These are phyloP conservation scores for Chalciporus sp. DNA, from an alignment of 1,284 basidiomycete species.

Conservation along the genomic window DNA sequence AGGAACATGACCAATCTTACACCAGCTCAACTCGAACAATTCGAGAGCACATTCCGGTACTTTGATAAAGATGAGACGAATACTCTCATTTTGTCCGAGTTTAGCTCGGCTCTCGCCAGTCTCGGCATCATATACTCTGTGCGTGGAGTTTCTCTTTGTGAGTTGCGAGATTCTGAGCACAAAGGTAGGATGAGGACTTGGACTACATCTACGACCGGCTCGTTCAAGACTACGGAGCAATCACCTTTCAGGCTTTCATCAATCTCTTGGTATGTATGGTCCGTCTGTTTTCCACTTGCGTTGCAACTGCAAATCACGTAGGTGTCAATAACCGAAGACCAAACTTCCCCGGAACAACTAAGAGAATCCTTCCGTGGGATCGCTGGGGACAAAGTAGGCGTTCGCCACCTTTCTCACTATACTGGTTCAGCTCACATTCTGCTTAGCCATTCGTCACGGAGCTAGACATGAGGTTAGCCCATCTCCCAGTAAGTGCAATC, in stretches of 20 bases:
- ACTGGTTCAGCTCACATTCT: constrained; percentile 10
- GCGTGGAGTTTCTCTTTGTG: constrained; percentile 20
- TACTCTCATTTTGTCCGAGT: constrained; percentile 83
- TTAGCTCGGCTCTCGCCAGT: constrained; percentile 91
- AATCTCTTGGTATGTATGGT: constrained; percentile 74
- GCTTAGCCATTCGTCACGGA: constrained; percentile 90
- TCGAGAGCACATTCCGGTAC: constrained; percentile 96
- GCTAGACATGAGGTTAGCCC: constrained; percentile 87
- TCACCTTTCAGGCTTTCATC: constrained; percentile 94
- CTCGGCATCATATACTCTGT: constrained; percentile 92
- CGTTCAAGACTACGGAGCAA: constrained; percentile 82
- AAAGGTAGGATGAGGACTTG: constrained; percentile 78
- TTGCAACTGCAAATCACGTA: constrained; percentile 32
- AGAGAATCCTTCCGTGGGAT: constrained; percentile 93
- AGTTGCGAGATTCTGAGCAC: constrained; percentile 6
- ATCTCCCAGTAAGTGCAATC: constrained; percentile 77
- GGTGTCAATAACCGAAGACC: constrained; percentile 96
- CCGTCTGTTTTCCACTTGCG: neutral
- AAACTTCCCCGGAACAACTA: constrained; percentile 90
- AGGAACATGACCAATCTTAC: constrained; percentile 91
- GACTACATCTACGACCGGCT: constrained; percentile 85
- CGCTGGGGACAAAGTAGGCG: constrained; percentile 82
- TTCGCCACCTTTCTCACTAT: neutral
- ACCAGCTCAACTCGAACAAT: constrained; percentile 95
- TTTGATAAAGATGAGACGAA: constrained; percentile 95